These are phyloP conservation scores for Huntiella bhutanensis DNA, from an alignment of 2,329 filamentous ascomycete species.

Conservation along the genomic window DNA sequence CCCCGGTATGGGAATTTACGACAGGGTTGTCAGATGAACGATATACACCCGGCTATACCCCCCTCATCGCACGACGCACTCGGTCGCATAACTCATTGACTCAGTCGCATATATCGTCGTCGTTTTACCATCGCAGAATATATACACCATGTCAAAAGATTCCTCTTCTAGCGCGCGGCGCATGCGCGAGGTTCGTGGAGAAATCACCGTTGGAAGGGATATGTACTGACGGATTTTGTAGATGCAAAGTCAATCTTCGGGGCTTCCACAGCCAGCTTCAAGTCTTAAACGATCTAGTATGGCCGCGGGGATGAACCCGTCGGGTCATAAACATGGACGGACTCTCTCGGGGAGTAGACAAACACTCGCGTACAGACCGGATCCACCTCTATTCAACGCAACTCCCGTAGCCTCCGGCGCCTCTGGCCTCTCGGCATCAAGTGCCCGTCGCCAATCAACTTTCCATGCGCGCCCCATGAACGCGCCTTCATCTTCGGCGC, in stretches of 20 bases:
- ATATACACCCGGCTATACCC: background rate
- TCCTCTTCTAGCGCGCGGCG: constrained; percentile 83
- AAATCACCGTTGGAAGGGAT: background rate
- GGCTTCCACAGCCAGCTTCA: constrained; percentile 66
- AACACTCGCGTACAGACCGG: constrained; percentile 71
- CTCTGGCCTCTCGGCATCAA: constrained; percentile 60
- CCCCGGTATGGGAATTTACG: background rate
- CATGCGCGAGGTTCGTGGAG: constrained; percentile 57
- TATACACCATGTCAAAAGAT: constrained; percentile 57
- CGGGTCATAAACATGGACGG: constrained; percentile 51
- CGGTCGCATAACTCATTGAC: background rate
- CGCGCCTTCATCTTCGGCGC: constrained; percentile 39
- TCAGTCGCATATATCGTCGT: background rate
- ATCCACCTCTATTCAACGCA: constrained; percentile 61
- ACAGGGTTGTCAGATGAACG: background rate
- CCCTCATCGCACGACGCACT: background rate
- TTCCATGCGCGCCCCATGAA: constrained; percentile 43
- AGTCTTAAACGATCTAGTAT: constrained; percentile 87
- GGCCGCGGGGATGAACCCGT: constrained; percentile 45
- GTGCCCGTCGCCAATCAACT: constrained; percentile 62
- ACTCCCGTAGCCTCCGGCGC: constrained; percentile 62
- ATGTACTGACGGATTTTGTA: constrained; percentile 29
- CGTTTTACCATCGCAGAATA: background rate
- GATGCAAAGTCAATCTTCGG: constrained; percentile 62
- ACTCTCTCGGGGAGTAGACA: constrained; percentile 69